phyloP scores from a whole-genome alignment of 352 stramenopile species.

The Globisporangium parvum region DNA sequence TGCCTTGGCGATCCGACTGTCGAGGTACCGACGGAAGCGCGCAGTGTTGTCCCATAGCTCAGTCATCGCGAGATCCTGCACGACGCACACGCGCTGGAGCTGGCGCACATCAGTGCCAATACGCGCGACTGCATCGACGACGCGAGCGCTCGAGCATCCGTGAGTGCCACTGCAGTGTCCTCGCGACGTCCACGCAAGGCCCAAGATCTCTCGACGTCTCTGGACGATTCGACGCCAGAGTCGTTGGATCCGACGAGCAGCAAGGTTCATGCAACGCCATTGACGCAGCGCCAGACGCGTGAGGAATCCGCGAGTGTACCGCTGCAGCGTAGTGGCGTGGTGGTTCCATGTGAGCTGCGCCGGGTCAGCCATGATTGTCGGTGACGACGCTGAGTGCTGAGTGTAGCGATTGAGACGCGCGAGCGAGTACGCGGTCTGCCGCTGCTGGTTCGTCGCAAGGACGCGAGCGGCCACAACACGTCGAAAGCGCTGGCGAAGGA shows the following conservation, averaged over 20 bases:
- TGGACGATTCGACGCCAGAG: constrained; percentile 16
- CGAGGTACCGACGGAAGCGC: constrained; percentile 13
- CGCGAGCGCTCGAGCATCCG: constrained; percentile 4
- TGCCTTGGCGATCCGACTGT: constrained; percentile 2
- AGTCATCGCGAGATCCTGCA: constrained; percentile 33
- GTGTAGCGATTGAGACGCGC: neutral
- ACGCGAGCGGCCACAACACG: constrained; percentile 12
- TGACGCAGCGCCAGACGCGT: constrained; percentile 6
- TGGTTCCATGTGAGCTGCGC: neutral
- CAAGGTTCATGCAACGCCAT: constrained; percentile 6
- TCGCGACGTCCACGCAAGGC: neutral
- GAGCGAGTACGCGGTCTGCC: constrained; percentile 20
- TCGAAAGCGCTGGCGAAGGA: constrained; percentile 12
- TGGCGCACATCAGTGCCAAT: constrained; percentile 29
- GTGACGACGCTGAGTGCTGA: too few relatives aligned
- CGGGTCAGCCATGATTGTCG: neutral
- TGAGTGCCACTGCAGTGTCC: neutral
- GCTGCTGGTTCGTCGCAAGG: constrained; percentile 4
- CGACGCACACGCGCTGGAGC: constrained; percentile 39
- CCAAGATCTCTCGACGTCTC: constrained; percentile 3
- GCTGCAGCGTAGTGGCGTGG: constrained; percentile 18
- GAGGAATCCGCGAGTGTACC: constrained; percentile 19
- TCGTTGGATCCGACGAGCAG: constrained; percentile 17
- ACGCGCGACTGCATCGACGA: constrained; percentile 6
- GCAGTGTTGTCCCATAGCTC: constrained; percentile 19